Percentiles rank a stretch among this genome's conserved stretches.
Conservation (phyloP, 495 filamentous ascomycete species). For the Neurospora sp. region DNA sequence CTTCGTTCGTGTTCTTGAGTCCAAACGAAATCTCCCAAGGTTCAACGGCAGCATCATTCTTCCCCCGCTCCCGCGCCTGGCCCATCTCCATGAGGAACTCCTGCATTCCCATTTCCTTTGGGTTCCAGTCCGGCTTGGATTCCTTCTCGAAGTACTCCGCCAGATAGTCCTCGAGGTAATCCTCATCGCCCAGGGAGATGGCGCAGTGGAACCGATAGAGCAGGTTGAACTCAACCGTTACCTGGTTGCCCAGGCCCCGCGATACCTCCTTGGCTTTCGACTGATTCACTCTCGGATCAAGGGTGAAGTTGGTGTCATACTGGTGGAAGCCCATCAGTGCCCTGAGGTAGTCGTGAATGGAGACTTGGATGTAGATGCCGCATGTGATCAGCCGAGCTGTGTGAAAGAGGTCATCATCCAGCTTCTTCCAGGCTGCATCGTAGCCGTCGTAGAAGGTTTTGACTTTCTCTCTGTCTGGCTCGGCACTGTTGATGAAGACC, state of each 20-base stretch:
- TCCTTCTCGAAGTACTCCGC: slow-evolving; percentile 41
- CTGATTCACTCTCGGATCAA: slow-evolving; percentile 58
- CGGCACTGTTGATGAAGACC: not conserved
- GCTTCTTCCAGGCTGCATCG: slow-evolving; percentile 33
- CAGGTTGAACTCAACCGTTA: slow-evolving; percentile 67
- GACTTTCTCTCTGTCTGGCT: not conserved
- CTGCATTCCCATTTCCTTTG: slow-evolving; percentile 47
- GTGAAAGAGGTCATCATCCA: slow-evolving; percentile 75
- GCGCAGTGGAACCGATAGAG: slow-evolving; percentile 68
- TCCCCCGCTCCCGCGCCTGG: slow-evolving; percentile 41
- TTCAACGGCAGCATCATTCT: slow-evolving; percentile 40
- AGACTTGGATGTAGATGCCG: slow-evolving; percentile 72
- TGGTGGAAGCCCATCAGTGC: slow-evolving; percentile 72
- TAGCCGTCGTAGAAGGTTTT: slow-evolving; percentile 1
- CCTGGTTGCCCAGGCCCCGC: slow-evolving; percentile 68
- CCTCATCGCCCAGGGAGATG: slow-evolving; percentile 53
- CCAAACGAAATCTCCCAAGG: slow-evolving; percentile 51
- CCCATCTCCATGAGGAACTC: slow-evolving; percentile 45
- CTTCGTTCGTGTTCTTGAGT: slow-evolving; percentile 41
- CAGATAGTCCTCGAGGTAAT: slow-evolving; percentile 48
- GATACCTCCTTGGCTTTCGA: slow-evolving; percentile 40
- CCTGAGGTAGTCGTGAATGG: slow-evolving; percentile 68
- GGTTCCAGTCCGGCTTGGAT: slow-evolving; percentile 37
- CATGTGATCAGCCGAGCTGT: slow-evolving; percentile 67
- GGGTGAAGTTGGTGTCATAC: slow-evolving; percentile 66